These are phyloP conservation scores for Isatis lusitanica DNA, from an alignment of 441 rosid genomes.

Conservation along the genomic window DNA sequence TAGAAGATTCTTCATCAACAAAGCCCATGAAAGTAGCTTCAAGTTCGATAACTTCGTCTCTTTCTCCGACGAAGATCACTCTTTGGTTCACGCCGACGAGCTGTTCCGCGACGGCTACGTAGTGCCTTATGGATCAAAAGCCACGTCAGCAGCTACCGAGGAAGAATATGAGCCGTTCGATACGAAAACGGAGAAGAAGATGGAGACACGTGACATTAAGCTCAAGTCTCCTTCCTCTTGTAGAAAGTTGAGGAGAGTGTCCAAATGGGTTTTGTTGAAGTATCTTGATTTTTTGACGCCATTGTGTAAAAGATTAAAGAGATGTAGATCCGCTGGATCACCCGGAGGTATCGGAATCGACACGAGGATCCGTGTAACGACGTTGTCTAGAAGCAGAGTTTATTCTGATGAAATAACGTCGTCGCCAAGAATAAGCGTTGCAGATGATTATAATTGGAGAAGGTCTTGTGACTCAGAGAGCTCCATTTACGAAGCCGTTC, in stretches of 20 bases:
- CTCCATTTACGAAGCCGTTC: conserved; percentile 95
- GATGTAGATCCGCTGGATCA: conserved; percentile 40
- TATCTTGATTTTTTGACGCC: conserved; percentile 77
- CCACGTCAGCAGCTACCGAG: conserved; percentile 37
- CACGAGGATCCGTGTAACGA: conserved; percentile 38
- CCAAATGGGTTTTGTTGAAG: conserved; percentile 59
- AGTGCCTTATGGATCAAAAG: conserved; percentile 46
- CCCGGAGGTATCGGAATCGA: conserved; percentile 32
- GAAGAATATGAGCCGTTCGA: conserved; percentile 41
- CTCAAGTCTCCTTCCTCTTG: conserved; percentile 43
- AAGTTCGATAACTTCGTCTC: conserved; percentile 64
- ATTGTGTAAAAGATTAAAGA: conserved; percentile 52
- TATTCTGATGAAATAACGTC: conserved; percentile 52
- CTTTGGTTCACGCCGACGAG: conserved; percentile 82
- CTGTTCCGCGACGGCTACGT: conserved; percentile 79
- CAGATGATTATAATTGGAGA: conserved; percentile 60
- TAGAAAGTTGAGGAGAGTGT: conserved; percentile 55
- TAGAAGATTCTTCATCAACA: conserved; percentile 68
- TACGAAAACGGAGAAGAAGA: conserved; percentile 32
- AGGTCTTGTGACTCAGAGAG: conserved; percentile 90
- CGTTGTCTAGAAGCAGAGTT: conserved; percentile 43
- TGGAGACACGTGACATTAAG: conserved; percentile 33
- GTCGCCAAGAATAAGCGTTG: conserved; percentile 72
- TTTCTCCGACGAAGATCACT: conserved; percentile 46
- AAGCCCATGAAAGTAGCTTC: conserved; percentile 74